These are phyloP conservation scores for Gloeostereum incarnatum DNA, from an alignment of 768 basidiomycete genomes.

Conservation along the genomic window DNA sequence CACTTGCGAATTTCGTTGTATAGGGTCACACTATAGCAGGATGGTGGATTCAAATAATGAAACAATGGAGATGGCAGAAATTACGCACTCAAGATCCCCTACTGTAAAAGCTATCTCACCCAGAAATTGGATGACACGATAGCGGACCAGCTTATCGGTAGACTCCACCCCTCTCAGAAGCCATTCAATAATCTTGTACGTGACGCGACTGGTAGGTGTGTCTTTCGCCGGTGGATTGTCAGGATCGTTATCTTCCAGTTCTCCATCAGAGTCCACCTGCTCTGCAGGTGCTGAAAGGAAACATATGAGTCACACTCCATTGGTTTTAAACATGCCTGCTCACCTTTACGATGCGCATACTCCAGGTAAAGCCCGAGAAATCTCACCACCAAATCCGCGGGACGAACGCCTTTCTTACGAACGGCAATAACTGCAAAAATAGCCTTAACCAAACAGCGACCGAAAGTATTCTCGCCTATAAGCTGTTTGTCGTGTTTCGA, in stretches of 20 bases:
- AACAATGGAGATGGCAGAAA: no score
- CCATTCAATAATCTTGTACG: slow-evolving; percentile 50
- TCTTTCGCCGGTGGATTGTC: no score
- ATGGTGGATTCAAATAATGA: slow-evolving; percentile 2
- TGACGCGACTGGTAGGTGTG: slow-evolving; percentile 59
- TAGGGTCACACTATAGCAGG: slow-evolving; percentile 55
- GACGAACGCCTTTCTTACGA: slow-evolving; percentile 76
- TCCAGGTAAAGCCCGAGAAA: slow-evolving; percentile 75
- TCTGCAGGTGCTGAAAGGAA: slow-evolving; percentile 23
- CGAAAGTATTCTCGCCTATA: slow-evolving; percentile 72
- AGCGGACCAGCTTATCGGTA: slow-evolving; percentile 84
- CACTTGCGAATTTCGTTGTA: slow-evolving; percentile 52
- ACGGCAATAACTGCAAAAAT: slow-evolving; percentile 48
- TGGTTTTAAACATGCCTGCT: slow-evolving; percentile 8
- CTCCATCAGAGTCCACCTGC: slow-evolving; percentile 27
- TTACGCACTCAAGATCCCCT: slow-evolving; percentile 77
- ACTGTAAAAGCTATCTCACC: slow-evolving; percentile 74
- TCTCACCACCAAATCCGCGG: slow-evolving; percentile 73
- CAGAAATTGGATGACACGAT: slow-evolving; percentile 67
- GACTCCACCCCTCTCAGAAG: slow-evolving; percentile 72
- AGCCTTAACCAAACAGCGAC: slow-evolving; percentile 51
- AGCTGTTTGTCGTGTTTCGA: slow-evolving; percentile 47
- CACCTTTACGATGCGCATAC: slow-evolving; percentile 73
- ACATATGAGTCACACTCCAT: neutral
- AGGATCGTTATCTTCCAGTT: slow-evolving; percentile 34